Evolutionary conservation across 768 basidiomycete genomes (phyloP), one percentile per base, ranked within the genome.

Genomic region (Sporobolomyces pararoseus): DNA sequence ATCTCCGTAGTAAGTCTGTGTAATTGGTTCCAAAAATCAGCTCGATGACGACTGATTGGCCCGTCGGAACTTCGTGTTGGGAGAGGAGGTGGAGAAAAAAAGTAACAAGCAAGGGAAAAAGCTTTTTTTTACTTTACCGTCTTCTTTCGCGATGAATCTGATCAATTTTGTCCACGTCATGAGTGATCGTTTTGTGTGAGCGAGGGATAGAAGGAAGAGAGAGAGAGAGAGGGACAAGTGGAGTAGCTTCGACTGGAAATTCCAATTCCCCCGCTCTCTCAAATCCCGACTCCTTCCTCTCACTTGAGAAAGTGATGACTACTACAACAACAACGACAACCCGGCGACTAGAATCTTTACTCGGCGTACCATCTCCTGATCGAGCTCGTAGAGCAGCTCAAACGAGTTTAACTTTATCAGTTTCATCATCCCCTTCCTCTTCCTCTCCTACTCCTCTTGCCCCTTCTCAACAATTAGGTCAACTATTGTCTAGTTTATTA

Each of bases 91-190:
- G 17, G 2, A 32, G 21, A 31, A 51, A 65, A 29, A 10, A 37
- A 5, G 35, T 34, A 37, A 37, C 39, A 34, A n/a, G n/a, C n/a
- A 17, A 19, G 10, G 27, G n/a, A 9, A 21, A 29, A 65, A n/a
- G n/a, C n/a, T n/a, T n/a, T n/a, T n/a, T n/a, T n/a, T 50, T 17
- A 71, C 73, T 53, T 67, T 19, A 25, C 53, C 66, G 44, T 74
- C 73, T 34, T 74, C 73, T 4, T 31, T 12, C 10, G 73, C 73
- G 16, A 71, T 42, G 51, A 74, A 74, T 31, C 73, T 66, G 50
- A 74, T 68, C n/a, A 49, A 3, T 31, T 63, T 62, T 0, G 37
- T 46, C 62, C 66, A 68, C 13, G 31, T 49, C 59, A 61, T 61
- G n/a, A n/a, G n/a, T n/a, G n/a, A n/a, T n/a, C n/a, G n/a, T n/a